Conservation (phyloP, 2,329 filamentous ascomycete species). For the Zalaria sp. region DNA sequence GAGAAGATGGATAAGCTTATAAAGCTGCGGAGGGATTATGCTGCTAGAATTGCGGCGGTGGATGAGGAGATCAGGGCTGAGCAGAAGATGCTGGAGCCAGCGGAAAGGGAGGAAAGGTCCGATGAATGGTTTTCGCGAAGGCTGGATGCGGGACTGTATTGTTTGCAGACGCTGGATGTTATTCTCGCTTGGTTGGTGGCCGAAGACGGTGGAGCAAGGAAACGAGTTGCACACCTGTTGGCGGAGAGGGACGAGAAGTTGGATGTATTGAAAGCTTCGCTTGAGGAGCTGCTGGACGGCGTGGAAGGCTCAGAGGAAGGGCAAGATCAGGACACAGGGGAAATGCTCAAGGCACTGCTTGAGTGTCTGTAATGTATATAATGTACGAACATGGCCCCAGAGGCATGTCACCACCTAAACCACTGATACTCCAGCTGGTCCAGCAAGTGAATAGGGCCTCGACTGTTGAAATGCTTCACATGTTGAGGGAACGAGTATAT, state of each 20-base stretch:
- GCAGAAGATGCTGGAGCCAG: constrained; percentile 37
- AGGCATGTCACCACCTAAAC: too few relatives aligned
- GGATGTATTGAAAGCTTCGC: constrained; percentile 46
- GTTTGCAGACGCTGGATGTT: constrained; percentile 69
- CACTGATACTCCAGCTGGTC: too few relatives aligned
- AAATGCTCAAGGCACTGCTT: constrained; percentile 53
- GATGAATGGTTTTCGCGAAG: constrained; percentile 61
- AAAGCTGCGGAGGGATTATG: constrained; percentile 57
- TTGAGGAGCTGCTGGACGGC: constrained; percentile 54
- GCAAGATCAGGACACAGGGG: constrained; percentile 33
- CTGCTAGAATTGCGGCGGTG: constrained; percentile 44
- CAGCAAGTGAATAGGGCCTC: too few relatives aligned
- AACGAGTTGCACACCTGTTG: constrained; percentile 48
- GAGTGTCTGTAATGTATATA: constrained; percentile 7
- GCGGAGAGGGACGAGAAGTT: constrained; percentile 55
- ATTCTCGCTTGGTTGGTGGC: constrained; percentile 83
- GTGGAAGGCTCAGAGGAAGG: constrained; percentile 40
- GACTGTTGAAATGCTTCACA: too few relatives aligned
- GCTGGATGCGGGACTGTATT: constrained; percentile 74
- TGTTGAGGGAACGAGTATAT: too few relatives aligned
- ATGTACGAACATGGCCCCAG: too few relatives aligned
- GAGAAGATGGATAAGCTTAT: constrained; percentile 67
- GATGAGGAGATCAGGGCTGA: constrained; percentile 49
- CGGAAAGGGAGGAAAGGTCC: constrained; percentile 47
- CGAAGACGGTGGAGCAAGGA: constrained; percentile 65